phyloP scores from a whole-genome alignment of 768 basidiomycete genomes.

The Tubosaeta sp. region DNA sequence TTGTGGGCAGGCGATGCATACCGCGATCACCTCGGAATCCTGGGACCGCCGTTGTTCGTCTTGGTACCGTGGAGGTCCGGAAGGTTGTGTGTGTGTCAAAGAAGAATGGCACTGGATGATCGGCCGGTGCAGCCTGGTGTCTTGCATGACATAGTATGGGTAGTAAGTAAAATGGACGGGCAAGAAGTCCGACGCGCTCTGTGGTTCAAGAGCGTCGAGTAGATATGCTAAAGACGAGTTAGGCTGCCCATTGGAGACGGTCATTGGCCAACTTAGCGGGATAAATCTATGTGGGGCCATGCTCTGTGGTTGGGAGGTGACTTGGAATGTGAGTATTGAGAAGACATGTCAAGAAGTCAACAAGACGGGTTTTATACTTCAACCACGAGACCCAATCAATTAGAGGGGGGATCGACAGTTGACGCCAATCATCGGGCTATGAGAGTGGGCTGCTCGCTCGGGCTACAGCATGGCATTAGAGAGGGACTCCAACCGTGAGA shows the following conservation, averaged over 20 bases:
- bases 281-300: background rate
- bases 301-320: background rate
- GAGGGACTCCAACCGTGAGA: no score
- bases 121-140: background rate
- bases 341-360: background rate
- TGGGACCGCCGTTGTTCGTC: background rate
- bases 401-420: background rate
- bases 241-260: background rate
- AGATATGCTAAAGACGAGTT: no score
- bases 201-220: background rate
- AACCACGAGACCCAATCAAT: background rate
- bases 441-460: background rate
- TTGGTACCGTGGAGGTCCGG: background rate
- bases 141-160: background rate
- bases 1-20: conserved; percentile 14
- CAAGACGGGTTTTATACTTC: background rate
- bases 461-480: background rate
- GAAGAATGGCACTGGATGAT: background rate
- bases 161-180: background rate
- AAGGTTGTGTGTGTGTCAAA: no score
- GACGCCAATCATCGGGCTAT: no score
- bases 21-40: background rate
- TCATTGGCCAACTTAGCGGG: background rate
- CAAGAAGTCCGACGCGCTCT: background rate
- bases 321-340: background rate